Base-by-base conservation (phyloP, 768 basidiomycete genomes). In the Phaffia australis region DNA sequence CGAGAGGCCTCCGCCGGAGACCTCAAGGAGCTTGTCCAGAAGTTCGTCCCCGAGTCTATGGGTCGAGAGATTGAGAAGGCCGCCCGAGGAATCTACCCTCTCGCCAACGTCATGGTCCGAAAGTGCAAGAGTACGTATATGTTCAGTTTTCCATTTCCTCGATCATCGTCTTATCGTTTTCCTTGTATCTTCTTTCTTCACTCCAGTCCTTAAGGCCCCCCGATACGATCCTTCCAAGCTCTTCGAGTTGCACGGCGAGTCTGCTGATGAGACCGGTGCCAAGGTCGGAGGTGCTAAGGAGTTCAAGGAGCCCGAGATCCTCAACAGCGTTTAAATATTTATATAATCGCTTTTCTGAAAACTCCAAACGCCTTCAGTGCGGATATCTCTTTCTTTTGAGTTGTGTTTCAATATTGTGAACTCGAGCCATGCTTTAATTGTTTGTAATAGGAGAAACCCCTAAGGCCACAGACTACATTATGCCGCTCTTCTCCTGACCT, bases 41-140 rank as follows among this genome's bases (percentile, higher is more conserved):
- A 99, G 83, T 95, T 99, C 77, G 85, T 98, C 55, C 94, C 95
- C 42, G 95, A 99, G 81, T 90, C 89, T 70, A 98, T 99, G 74
- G 95, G 95, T 72, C 86, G 93, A 72, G 95, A 99, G 83, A 99
- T 99, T 72, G 95, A 99, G 84, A 99, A 99, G 83, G 87, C 94
- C 62, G 83, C 86, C 69, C 83, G 90, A 74, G 88, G 87, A 78
- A 98, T 98, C 81, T 99, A 93, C 82, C 95, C 95, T 73, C 80
- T 99, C 75, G 93, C 98, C 82, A 98, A 98, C 78, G 93, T 97
- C 76, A 94, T 92, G 81, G 84, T 98, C 75, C 88, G 95, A 80
- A 98, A 99, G 82, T 93, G 88, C 73, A 99, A 99, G 84, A 97
- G 64, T 65, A 46, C n/a, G 62, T 52, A 6, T 46, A 15, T 23